These are phyloP conservation scores for Nigrospora osmanthi DNA, from an alignment of 2,329 filamentous ascomycete genomes.

Conservation along the genomic window DNA sequence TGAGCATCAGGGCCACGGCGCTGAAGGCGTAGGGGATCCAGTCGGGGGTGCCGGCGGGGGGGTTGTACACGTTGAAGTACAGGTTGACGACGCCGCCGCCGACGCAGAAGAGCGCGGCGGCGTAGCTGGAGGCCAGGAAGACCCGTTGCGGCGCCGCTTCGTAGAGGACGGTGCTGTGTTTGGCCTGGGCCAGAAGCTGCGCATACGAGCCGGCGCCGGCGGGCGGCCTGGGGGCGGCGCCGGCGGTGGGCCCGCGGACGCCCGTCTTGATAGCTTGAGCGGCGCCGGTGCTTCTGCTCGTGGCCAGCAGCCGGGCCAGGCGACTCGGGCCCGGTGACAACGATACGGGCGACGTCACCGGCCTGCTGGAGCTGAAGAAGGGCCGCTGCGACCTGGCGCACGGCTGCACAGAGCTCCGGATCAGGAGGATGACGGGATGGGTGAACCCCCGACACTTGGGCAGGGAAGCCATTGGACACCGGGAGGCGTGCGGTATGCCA, in stretches of 20 bases:
- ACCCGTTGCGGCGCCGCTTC: constrained; percentile 55
- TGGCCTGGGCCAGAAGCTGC: constrained; percentile 46
- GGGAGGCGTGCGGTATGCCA: too few species aligned
- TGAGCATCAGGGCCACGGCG: constrained; percentile 51
- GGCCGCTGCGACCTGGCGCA: constrained; percentile 2
- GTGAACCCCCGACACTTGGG: constrained; percentile 17
- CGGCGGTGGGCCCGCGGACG: constrained; percentile 7
- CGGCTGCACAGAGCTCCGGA: constrained; percentile 14
- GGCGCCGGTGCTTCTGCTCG: constrained; percentile 2
- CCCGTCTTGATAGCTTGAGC: constrained; percentile 5
- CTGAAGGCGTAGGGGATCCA: constrained; percentile 53
- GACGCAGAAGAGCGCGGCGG: constrained; percentile 45
- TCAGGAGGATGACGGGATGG: constrained; percentile 16
- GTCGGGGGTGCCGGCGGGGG: constrained; percentile 40
- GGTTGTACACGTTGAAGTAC: constrained; percentile 37
- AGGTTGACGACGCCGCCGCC: constrained; percentile 42
- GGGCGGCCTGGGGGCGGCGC: constrained; percentile 5
- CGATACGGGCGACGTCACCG: background rate
- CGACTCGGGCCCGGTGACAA: background rate
- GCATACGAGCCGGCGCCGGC: constrained; percentile 35
- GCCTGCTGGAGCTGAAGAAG: background rate
- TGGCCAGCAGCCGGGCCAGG: background rate
- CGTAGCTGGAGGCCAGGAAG: constrained; percentile 54
- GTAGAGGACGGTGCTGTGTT: constrained; percentile 54
- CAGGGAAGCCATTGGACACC: background rate